Base-by-base conservation (phyloP, 1,284 basidiomycete species). In the Fereydounia khargensis region DNA sequence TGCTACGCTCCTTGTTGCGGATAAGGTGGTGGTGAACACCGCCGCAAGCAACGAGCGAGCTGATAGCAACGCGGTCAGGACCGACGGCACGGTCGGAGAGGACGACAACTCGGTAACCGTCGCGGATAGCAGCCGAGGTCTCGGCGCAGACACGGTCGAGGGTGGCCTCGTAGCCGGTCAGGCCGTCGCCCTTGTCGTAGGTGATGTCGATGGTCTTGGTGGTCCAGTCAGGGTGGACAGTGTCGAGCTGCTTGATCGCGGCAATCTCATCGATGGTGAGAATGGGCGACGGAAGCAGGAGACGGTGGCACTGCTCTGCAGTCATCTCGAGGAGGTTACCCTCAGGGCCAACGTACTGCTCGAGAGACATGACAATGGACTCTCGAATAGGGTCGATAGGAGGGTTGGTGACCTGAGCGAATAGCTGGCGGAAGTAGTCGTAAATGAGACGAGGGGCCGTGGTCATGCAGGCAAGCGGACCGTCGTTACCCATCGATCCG, bases 341-440 rank as follows among this genome's bases (percentile, higher is more conserved):
- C 56, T 73, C 69, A 14, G 70, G 70, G 25, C 70, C 70, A 24
- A 73, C 59, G 46, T 70, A 71, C 51, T 70, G 66, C 42, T 70
- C 68, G 39, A 73, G 61, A 35, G 69, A 71, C 70, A 73, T 73
- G 60, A 73, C 70, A 34, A 73, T 54, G 8, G 68, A 46, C 55
- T 73, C 70, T 38, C 70, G 69, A 35, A 73, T 73, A 19, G 70
- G 70, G 53, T 73, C 70, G 40, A 73, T 73, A 21, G 70, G 70
- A 39, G 70, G 70, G 57, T 73, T 73, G 53, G 70, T 73, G 42
- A 73, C 70, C 56, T 73, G 70, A 39, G 70, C 70, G 32, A 73
- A 73, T 35, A 73, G 65, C 62, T 73, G 65, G 33, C 70, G 63
- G 61, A 73, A 73, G 62, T 73, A 73, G 44, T 73, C 70, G 53